Base-by-base conservation (phyloP, 108 stramenopile species). In the Stephanodiscus minutulus region DNA sequence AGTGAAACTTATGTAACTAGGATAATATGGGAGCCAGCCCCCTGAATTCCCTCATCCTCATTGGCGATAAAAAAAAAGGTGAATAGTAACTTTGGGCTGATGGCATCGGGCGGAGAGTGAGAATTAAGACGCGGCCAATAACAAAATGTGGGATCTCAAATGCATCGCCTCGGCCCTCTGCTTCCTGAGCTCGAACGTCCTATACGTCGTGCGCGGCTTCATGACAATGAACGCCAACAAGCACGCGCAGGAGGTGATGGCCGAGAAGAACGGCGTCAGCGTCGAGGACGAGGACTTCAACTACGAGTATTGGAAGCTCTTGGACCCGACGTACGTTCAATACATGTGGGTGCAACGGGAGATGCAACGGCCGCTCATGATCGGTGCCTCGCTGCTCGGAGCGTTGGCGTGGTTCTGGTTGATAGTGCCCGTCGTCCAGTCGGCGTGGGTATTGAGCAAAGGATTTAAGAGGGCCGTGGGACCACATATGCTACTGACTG, bases 391-490 rank as follows among this genome's bases (percentile, higher is more conserved):
- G 46, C 81, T 63, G 18, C 88, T 41, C 79, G 87, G 68, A 49
- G 69, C 49, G 11, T 13, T 89, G 52, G 88, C 89, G 2, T 91
- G 87, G 89, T 82, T 90, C 61, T 82, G 79, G 39, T 70, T 93
- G 50, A 63, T 76, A 0, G 80, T 83, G 43, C 92, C 92, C 21
- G 78, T 93, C 20, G 31, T 93, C 1, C 88, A 93, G 37, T 39
- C 80, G 36, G 79, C 87, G 9, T 91, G 88, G 88, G 70, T 89
- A 46, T 64, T 89, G 64, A 77, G 74, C 48, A 64, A 57, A 10
- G 82, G 87, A 18, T 88, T 88, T 21, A 68, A 57, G 61, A 82
- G 86, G 29, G 53, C 52, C 55, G 59, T 89, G 44, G 73, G 83
- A 15, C 25, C 76, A 2, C 92, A 93, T 69, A 48, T 85, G 11